These are phyloP conservation scores for Primulina huaijiensis DNA, from an alignment of 257 asterid genomes.

Conservation along the genomic window DNA sequence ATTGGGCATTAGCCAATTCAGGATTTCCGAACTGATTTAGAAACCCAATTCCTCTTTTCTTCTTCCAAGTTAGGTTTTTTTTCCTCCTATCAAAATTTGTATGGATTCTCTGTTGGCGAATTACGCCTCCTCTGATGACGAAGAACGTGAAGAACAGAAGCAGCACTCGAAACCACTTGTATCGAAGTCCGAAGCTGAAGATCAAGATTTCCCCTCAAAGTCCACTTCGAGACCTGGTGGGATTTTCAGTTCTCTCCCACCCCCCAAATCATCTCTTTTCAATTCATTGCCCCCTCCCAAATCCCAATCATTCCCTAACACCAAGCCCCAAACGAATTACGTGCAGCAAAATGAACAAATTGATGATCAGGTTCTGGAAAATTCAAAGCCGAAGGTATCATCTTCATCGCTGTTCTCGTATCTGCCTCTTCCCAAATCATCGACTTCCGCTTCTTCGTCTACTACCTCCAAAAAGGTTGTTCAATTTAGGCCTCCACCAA, in stretches of 20 bases:
- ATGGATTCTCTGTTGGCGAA: slow-evolving; percentile 75
- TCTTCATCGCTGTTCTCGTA: slow-evolving; percentile 46
- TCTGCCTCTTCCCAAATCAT: slow-evolving; percentile 59
- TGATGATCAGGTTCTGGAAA: slow-evolving; percentile 18
- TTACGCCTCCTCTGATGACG: slow-evolving; percentile 93
- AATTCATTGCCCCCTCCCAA: slow-evolving; percentile 64
- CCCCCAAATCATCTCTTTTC: slow-evolving; percentile 42
- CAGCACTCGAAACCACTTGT: slow-evolving; percentile 17
- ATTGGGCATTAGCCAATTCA: neutral
- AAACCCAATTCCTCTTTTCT: slow-evolving; percentile 19
- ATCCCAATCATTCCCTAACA: slow-evolving; percentile 30
- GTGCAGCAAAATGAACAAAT: slow-evolving; percentile 14
- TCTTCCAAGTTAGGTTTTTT: too few relatives aligned
- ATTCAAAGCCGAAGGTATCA: slow-evolving; percentile 33
- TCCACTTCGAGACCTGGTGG: slow-evolving; percentile 29
- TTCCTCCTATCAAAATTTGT: neutral
- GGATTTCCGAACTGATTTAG: too few relatives aligned
- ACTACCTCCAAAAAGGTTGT: slow-evolving; percentile 54
- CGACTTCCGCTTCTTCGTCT: slow-evolving; percentile 41
- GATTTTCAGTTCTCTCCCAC: slow-evolving; percentile 36
- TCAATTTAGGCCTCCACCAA: slow-evolving; percentile 65
- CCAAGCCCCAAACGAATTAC: slow-evolving; percentile 28
- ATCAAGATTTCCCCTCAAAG: slow-evolving; percentile 17
- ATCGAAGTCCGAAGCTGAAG: slow-evolving; percentile 14
- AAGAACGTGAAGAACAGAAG: slow-evolving; percentile 32